Evolutionary conservation across 495 filamentous ascomycete genomes (phyloP).

Genomic region (Chaetomium tenue): DNA sequence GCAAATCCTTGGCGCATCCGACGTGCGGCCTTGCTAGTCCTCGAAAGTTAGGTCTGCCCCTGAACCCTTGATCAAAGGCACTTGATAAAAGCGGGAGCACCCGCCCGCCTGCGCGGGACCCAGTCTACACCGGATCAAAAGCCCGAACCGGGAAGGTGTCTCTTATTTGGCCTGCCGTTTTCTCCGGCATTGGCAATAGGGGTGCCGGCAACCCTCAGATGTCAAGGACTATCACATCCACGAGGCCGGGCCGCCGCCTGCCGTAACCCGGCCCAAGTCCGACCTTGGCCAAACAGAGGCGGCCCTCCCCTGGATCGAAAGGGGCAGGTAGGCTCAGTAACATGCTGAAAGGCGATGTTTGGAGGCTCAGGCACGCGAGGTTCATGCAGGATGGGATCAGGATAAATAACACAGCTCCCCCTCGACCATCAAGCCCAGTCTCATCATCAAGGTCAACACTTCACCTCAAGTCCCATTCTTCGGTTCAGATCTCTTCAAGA

Average conservation of each 20-base stretch:
- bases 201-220: not conserved
- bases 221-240: conserved; percentile 2
- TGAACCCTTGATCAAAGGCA: not conserved
- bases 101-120: conserved; percentile 23
- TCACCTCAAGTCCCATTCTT: not conserved
- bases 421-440: conserved; percentile 1
- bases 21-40: conserved; percentile 14
- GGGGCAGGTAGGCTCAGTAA: not conserved
- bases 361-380: not conserved
- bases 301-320: conserved; percentile 8
- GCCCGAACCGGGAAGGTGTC: conserved; percentile 36
- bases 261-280: not conserved
- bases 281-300: not conserved
- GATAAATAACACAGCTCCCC: conserved; percentile 22
- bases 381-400: not conserved
- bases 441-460: conserved; percentile 21
- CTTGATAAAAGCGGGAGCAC: conserved; percentile 23
- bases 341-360: not conserved
- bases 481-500: conserved; percentile 23
- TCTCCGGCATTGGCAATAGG: conserved; percentile 19
- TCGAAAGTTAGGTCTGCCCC: conserved; percentile 22
- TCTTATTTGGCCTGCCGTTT: conserved; percentile 20
- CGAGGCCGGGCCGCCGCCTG: not conserved
- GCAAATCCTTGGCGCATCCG: conserved; percentile 19
- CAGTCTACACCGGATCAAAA: conserved; percentile 18